Percentiles rank a stretch among this genome's conserved stretches.
Evolutionary conservation across 495 filamentous ascomycete genomes (phyloP).

Genomic region (Xylaria intraflava): DNA sequence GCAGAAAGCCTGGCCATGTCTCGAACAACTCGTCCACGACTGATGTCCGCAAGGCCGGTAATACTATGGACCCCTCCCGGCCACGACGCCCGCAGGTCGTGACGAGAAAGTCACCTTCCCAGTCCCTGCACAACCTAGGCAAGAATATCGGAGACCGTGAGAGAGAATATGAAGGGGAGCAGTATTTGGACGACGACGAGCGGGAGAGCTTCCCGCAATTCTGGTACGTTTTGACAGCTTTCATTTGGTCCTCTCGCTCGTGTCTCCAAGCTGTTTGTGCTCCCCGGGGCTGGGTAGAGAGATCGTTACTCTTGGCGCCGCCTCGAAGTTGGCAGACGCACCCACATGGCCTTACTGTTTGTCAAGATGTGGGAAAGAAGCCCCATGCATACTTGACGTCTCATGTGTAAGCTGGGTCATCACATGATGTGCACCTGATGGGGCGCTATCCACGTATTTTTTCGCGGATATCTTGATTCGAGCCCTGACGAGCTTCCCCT

Average conservation of each 20-base stretch:
- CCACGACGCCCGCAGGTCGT: slow-evolving; percentile 32
- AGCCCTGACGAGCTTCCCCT: neutral
- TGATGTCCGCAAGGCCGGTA: slow-evolving; percentile 39
- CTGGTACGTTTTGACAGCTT: slow-evolving; percentile 34
- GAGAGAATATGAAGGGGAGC: slow-evolving; percentile 38
- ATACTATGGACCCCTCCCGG: slow-evolving; percentile 30
- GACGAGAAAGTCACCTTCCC: slow-evolving; percentile 34
- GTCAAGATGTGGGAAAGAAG: neutral
- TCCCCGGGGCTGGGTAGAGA: neutral
- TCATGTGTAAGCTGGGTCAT: slow-evolving; percentile 31
- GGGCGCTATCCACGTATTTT: slow-evolving; percentile 17
- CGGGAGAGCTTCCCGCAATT: slow-evolving; percentile 46
- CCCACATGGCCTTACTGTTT: neutral
- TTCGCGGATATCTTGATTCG: slow-evolving; percentile 17
- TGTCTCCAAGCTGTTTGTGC: slow-evolving; percentile 2
- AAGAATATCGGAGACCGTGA: slow-evolving; percentile 40
- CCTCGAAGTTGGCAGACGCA: neutral
- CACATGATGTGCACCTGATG: slow-evolving; percentile 38
- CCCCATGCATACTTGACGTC: slow-evolving; percentile 28
- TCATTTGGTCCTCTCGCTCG: slow-evolving; percentile 6
- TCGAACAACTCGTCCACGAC: slow-evolving; percentile 44
- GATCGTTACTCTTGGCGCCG: slow-evolving; percentile 10
- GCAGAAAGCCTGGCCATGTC: slow-evolving; percentile 43
- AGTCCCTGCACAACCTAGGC: slow-evolving; percentile 34
- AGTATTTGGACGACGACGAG: slow-evolving; percentile 43